Evolutionary conservation across 106 monocot genomes (phyloP), one percentile per base, ranked within the genome.

Genomic region (Hemerocallis citrina): DNA sequence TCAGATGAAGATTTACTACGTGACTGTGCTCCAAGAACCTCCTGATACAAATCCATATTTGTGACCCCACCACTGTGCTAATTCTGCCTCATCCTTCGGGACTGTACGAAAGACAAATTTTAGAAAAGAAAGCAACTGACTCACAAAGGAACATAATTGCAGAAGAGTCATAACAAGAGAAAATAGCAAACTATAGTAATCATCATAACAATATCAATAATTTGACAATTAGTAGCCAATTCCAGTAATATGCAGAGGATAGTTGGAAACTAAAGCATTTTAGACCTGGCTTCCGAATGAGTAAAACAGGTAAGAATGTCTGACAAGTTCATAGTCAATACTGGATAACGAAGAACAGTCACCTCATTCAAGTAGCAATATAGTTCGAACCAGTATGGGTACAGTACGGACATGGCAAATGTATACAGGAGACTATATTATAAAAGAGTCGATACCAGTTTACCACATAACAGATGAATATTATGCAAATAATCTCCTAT

Each of bases 21-120:
- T 21, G 63, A 71, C 57, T 70, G 57, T 47, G 84, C 47, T 27
- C 91, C 96, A 69, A 96, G 84, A 77, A 49, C 96, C 96, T 54
- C 96, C 96, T 58, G 84, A 86, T 23, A 81, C 48, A 44, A 96
- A 96, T 21, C 96, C 96, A 77, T 81, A 72, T 54, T 91, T 96
- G 43, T 83, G 72, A 16, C 90, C 91, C 96, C 96, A 96, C 89
- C 89, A 90, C 16, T 80, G 67, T 2, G 25, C 55, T 46, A 48
- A 46, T 57, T 50, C 41, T 36, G 71, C 70, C 57, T 70, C 49
- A 43, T 51, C 69, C 56, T 64, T 66, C 34, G 30, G 17, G 34
- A 43, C 76, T 85, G 51, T 25, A 57, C 43, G 1, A 28, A 50
- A 52, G 6, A 27, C 59, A 47, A 31, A 49, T 52, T 46, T 41